phyloP scores from a whole-genome alignment of 257 asterid species.

The Euphrasia confusa region DNA sequence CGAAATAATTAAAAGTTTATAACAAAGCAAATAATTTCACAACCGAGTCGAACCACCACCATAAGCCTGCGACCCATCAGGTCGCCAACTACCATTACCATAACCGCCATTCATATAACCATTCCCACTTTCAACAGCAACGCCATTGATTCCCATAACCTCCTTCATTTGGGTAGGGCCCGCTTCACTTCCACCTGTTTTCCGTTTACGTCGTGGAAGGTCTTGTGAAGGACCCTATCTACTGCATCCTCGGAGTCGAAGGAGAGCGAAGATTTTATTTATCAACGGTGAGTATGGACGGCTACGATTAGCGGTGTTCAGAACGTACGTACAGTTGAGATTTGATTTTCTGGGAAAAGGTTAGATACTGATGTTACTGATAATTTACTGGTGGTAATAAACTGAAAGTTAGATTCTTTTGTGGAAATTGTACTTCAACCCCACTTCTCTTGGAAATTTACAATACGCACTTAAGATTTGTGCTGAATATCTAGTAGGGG shows the following conservation, averaged over 20 bases:
- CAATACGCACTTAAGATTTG: no score
- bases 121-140: constrained; percentile 27
- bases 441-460: no score
- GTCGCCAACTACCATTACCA: constrained; percentile 73
- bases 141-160: constrained; percentile 56
- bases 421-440: background rate
- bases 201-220: constrained; percentile 75
- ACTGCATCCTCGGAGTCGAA: constrained; percentile 86
- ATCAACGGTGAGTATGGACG: background rate
- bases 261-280: background rate
- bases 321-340: constrained; percentile 42
- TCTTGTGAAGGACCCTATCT: constrained; percentile 83
- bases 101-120: constrained; percentile 58
- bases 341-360: constrained; percentile 19
- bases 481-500: no score
- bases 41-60: constrained; percentile 49
- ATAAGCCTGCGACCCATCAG: constrained; percentile 56
- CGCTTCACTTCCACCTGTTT: constrained; percentile 94
- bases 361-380: background rate
- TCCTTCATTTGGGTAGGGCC: constrained; percentile 85
- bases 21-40: constrained; percentile 29
- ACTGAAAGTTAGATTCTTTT: background rate
- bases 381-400: background rate
- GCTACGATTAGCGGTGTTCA: constrained; percentile 23
- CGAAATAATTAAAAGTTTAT: background rate